Evolutionary conservation across 2,329 filamentous ascomycete genomes (phyloP).

Genomic region (Cladorrhinum sp.): DNA sequence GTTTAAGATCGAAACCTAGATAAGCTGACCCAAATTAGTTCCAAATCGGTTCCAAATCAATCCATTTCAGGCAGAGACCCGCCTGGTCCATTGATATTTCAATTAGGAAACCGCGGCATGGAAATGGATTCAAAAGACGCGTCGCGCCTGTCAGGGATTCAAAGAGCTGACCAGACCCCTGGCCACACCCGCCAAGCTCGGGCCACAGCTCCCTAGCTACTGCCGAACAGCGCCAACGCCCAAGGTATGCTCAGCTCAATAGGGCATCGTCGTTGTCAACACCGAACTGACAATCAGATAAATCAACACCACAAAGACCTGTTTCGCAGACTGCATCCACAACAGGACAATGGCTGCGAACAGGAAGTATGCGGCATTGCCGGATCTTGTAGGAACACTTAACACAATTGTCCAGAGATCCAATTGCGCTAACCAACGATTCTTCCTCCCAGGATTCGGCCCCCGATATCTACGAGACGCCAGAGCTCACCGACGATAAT

Average conservation of each 20-base stretch:
- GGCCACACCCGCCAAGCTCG: neutral
- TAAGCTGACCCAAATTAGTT: neutral
- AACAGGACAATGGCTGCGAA: constrained; percentile 61
- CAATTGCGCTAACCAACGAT: constrained; percentile 16
- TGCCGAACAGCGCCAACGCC: neutral
- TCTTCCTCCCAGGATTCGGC: constrained; percentile 67
- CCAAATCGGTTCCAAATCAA: neutral
- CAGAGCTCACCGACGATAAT: constrained; percentile 84
- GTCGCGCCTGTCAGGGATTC: neutral
- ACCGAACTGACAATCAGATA: neutral
- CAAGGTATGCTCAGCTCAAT: neutral
- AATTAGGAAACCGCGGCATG: neutral
- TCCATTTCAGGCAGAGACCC: neutral
- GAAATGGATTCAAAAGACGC: neutral
- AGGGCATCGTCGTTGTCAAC: neutral
- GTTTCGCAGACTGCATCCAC: constrained; percentile 1
- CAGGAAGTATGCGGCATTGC: constrained; percentile 77
- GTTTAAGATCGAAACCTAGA: neutral
- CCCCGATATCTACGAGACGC: constrained; percentile 95
- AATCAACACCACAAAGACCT: neutral
- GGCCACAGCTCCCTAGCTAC: neutral
- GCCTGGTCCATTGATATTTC: neutral
- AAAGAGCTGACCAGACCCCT: neutral
- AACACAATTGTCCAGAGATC: neutral
- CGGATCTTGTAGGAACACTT: constrained; percentile 61